Percentiles rank a stretch among this genome's conserved stretches.
Evolutionary conservation across 345 rosid species (phyloP).

Genomic region (Ceriops tagal): DNA sequence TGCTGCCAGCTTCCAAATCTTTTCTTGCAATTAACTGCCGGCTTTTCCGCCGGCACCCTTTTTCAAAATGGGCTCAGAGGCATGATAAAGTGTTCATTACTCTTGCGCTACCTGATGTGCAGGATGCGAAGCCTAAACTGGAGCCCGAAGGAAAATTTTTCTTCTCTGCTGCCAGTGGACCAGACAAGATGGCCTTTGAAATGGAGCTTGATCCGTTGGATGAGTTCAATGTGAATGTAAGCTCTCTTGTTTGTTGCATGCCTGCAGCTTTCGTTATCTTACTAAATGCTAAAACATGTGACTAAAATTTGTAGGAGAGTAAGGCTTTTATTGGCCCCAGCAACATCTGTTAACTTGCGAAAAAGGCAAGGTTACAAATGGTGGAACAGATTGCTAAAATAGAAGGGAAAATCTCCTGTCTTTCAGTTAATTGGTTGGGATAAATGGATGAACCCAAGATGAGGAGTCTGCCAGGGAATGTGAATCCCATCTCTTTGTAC

Average conservation of each 20-base stretch:
- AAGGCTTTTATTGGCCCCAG: constrained; percentile 43
- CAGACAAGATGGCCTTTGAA: constrained; percentile 42
- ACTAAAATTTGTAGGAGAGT: constrained; percentile 40
- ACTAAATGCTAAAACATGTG: no score
- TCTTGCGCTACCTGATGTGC: constrained; percentile 50
- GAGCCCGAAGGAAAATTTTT: constrained; percentile 54
- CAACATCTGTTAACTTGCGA: constrained; percentile 40
- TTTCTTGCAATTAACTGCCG: no score
- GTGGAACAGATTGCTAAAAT: constrained; percentile 52
- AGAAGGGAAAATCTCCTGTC: constrained; percentile 46
- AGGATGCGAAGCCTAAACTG: constrained; percentile 50
- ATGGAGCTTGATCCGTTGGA: constrained; percentile 44
- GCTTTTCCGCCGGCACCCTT: constrained; percentile 47
- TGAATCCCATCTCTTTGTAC: constrained; percentile 5
- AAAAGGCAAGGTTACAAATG: constrained; percentile 50
- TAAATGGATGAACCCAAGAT: constrained; percentile 57
- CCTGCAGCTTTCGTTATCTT: background rate
- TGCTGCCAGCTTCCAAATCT: no score
- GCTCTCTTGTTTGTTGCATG: background rate
- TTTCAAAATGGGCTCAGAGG: constrained; percentile 61
- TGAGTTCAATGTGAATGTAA: constrained; percentile 47
- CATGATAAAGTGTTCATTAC: constrained; percentile 47
- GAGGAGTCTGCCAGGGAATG: constrained; percentile 36
- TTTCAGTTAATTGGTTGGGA: constrained; percentile 60
- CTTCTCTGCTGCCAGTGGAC: constrained; percentile 52